These are phyloP conservation scores for Lentinula detonsa DNA, from an alignment of 768 basidiomycete genomes.

Conservation along the genomic window DNA sequence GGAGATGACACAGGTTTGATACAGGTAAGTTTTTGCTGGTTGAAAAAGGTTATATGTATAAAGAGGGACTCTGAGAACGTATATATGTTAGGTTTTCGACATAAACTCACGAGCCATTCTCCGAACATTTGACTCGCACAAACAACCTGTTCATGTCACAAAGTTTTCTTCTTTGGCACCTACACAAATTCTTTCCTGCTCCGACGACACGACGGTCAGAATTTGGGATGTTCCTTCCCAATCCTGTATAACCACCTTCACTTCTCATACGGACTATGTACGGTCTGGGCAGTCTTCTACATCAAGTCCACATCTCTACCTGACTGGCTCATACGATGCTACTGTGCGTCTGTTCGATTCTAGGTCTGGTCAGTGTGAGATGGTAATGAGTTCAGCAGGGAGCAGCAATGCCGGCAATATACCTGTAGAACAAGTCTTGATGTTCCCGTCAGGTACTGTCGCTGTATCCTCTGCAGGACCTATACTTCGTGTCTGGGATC, in stretches of 20 bases:
- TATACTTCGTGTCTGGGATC: conserved; percentile 91
- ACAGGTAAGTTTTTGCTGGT: conserved; percentile 38
- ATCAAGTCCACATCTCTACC: conserved; percentile 73
- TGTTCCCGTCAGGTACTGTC: conserved; percentile 86
- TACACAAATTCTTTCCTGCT: conserved; percentile 87
- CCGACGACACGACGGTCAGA: conserved; percentile 91
- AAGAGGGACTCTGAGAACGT: neutral
- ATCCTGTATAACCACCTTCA: conserved; percentile 69
- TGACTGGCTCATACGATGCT: conserved; percentile 94
- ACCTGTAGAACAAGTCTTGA: conserved; percentile 89
- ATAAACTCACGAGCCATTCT: conserved; percentile 90
- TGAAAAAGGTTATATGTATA: neutral
- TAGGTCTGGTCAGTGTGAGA: conserved; percentile 78
- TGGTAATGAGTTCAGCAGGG: conserved; percentile 57
- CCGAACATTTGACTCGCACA: conserved; percentile 87
- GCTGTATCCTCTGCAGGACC: conserved; percentile 87
- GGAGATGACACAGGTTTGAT: conserved; percentile 93
- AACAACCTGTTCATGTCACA: conserved; percentile 93
- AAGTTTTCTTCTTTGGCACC: conserved; percentile 81
- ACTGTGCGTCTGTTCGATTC: conserved; percentile 86
- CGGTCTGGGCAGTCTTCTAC: conserved; percentile 86
- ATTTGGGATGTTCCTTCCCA: conserved; percentile 96
- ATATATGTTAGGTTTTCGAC: conserved; percentile 70
- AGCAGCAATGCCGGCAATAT: conserved; percentile 27
- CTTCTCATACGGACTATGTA: conserved; percentile 91